Evolutionary conservation across 1,284 basidiomycete genomes (phyloP), one percentile per base, ranked within the genome.

Genomic region (Ganoderma meredithae): DNA sequence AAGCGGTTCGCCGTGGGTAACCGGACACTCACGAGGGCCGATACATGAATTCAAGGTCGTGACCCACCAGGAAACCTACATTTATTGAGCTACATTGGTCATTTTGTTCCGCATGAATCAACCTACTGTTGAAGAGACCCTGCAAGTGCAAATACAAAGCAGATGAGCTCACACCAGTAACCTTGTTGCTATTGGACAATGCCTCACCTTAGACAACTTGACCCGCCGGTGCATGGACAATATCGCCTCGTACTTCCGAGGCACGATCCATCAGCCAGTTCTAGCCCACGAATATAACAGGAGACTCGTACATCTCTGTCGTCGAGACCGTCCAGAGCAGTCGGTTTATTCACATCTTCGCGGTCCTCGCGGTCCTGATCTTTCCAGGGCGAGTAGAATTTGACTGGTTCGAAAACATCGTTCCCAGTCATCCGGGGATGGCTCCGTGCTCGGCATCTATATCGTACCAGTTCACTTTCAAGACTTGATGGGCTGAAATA

Each of bases 191-290:
- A 31, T 47, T 47, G 44, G 3, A 4, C 8, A 8, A 22, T 19
- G 66, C 70, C 75, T 64, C 71, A 85, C 88, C 75, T 87, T 85
- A 1, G 90, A 91, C 53, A 91, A 85, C 0, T 81, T 81, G 1
- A 88, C 80, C 67, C 87, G 91, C 79, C 92, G 59, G 8, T 62
- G 63, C 4, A 53, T 92, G 62, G 89, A 87, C n/a, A 92, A 77
- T 15, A 89, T 90, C 65, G 22, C 63, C 58, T 52, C 25, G 84
- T 82, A 88, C 69, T 86, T 86, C 5, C 31, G 31, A 31, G 31
- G 31, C 58, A 2, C 9, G 25, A 53, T 53, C 7, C 13, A 2
- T 53, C 12, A 53, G 52, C 5, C 1, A 5, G 12, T 31, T 53
- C 27, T 31, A 3, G 31, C 31, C 31, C 25, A 25, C 17, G 15